Percentiles rank a stretch among this genome's conserved stretches.
phyloP scores from a whole-genome alignment of 2,329 filamentous ascomycete species.

The Alternaria ventricosa region DNA sequence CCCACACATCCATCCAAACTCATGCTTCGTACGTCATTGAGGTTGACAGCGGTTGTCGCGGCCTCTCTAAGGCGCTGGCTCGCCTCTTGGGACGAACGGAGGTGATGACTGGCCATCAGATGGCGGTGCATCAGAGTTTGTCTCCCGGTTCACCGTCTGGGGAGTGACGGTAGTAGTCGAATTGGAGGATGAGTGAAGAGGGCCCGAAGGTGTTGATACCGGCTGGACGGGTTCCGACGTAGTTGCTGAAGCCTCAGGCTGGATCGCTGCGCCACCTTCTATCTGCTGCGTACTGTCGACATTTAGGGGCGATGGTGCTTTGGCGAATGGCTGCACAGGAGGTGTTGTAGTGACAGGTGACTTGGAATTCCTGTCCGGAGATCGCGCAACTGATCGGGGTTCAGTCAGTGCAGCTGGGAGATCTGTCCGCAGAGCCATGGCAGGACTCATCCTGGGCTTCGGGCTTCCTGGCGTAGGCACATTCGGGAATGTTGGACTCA shows the following conservation, averaged over 20 bases:
- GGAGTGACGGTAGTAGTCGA: slow-evolving; percentile 16
- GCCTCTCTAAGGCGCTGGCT: neutral
- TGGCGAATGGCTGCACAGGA: neutral
- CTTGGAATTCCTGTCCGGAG: slow-evolving; percentile 10
- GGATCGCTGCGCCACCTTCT: neutral
- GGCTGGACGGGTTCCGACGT: neutral
- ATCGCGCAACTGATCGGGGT: slow-evolving; percentile 15
- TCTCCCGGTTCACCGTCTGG: neutral
- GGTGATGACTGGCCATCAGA: neutral
- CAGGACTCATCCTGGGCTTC: neutral
- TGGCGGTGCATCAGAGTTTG: neutral
- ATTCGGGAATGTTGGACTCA: slow-evolving; percentile 10
- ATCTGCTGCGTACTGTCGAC: neutral
- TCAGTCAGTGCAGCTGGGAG: slow-evolving; percentile 20
- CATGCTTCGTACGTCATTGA: neutral
- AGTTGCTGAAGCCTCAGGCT: neutral
- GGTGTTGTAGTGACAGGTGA: neutral
- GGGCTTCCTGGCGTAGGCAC: neutral
- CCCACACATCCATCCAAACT: neutral
- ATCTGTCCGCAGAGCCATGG: slow-evolving; percentile 8
- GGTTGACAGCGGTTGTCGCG: neutral
- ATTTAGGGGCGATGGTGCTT: neutral
- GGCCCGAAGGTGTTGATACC: neutral
- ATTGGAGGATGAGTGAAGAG: slow-evolving; percentile 9
- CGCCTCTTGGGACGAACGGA: neutral